Base-by-base conservation (phyloP, 2,329 filamentous ascomycete species). In the Cercospora nicotianae region DNA sequence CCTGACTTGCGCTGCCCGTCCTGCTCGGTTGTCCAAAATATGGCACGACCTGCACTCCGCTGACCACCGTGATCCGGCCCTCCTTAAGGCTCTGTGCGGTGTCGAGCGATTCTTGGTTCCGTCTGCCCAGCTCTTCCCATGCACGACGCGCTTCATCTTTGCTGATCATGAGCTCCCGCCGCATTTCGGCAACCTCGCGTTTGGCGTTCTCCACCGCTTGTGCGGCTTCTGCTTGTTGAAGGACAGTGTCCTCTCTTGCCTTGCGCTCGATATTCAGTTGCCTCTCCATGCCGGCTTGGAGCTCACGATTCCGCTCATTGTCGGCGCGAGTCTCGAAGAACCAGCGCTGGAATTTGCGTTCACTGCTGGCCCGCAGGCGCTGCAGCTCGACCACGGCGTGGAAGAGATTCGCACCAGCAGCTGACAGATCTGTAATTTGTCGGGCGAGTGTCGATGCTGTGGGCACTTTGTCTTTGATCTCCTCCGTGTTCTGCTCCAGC, bases 321-420 rank as follows among this genome's bases (percentile, higher is more conserved):
- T 98, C 94, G 33, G 90, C 87, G 62, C 94, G 87, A 7, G 94
- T 97, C 78, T 99, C 95, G 74, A 96, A 97, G 81, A 98, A 98
- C 95, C 95, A 99, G 61, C 95, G 88, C 80, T 99, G 95, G 75
- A 99, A 99, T 78, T 98, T 98, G 71, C 95, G 89, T 80, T 99
- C 95, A 0, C 94, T 98, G 65, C 93, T 97, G 42, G 95, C 95
- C 53, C 95, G 91, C 28, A 99, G 85, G 31, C 95, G 90, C 79
- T 99, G 95, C 57, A 99, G 83, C 80, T 99, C 95, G 3, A 99
- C 95, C 0, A 99, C 94, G 9, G 95, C 95, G 78, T 99, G 95
- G 79, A 99, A 99, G 0, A 99, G 85, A 74, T 99, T 99, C 5
- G 95, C 95, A 12, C 95, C 95, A 0, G 95, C 95, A 7, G 95